phyloP scores from a whole-genome alignment of 208 protist genomes.

The Trichomonas gallinae region DNA sequence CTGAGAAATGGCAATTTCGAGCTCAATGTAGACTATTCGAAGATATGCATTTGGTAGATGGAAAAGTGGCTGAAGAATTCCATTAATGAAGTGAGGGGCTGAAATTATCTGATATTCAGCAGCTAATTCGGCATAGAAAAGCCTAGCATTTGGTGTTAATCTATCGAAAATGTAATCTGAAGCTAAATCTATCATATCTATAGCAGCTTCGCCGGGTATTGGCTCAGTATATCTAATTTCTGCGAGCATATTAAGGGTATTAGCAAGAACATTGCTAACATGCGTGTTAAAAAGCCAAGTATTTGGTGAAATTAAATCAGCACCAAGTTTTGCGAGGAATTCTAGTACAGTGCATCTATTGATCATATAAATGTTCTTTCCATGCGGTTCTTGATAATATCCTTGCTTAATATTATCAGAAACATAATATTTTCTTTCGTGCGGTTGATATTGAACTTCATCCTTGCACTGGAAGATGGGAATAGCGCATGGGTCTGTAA shows the following conservation, averaged over 20 bases:
- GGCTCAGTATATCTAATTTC: not conserved
- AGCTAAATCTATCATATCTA: not conserved
- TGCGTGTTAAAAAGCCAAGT: not conserved
- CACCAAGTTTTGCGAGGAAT: not conserved
- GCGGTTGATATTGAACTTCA: not conserved
- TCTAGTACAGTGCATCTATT: not conserved
- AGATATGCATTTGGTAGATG: slow-evolving; percentile 1
- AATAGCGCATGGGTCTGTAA: not conserved
- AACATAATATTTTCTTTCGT: not conserved
- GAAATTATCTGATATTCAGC: not conserved
- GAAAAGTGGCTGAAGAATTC: not conserved
- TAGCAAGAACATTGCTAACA: not conserved
- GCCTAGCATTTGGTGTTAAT: not conserved
- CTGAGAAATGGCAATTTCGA: not conserved
- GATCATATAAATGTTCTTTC: not conserved
- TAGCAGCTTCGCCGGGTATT: not conserved
- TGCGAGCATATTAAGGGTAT: not conserved
- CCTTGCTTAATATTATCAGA: not conserved
- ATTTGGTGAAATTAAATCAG: not conserved
- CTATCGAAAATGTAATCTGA: not conserved
- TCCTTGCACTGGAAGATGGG: not conserved
- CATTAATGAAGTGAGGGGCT: not conserved
- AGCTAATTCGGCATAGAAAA: not conserved
- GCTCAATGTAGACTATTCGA: not conserved
- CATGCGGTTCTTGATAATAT: not conserved